Base-by-base conservation (phyloP, 306 rosid species). In the Pterocarpus macrocarpus region DNA sequence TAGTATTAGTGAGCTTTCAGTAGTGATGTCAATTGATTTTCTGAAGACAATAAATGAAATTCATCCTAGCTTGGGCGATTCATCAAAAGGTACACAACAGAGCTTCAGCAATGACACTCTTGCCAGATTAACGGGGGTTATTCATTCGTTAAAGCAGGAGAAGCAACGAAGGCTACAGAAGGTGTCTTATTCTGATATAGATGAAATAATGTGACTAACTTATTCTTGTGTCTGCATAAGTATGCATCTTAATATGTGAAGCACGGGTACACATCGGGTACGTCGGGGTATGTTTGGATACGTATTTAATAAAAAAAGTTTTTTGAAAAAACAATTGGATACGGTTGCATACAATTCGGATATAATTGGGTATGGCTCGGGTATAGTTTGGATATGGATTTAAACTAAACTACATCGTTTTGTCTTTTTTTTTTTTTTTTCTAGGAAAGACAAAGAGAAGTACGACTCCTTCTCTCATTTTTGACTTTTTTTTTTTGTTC, bases 51-150 rank as follows among this genome's bases (percentile, higher is more conserved):
- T 95, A 56, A 82, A 83, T 82, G 91, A 86, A 73, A 81, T 92
- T 56, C 97, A 95, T 84, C 93, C 92, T n/a, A 95, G 92, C 89
- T 79, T 95, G 87, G 80, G 79, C 9, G 87, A 86, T 86, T 81
- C 90, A 38, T 83, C 86, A 4, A 64, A 83, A 57, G 72, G 85
- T 69, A 82, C 79, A 16, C 81, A 32, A 17, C 88, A 84, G 86
- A 90, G 94, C 89, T 88, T 95, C 76, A 91, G 95, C 85, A 95
- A 95, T 10, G 94, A 90, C 58, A 91, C 97, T 64, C 94, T 92
- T 81, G 97, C 99, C 30, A 78, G 88, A 87, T 87, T 92, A 85
- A 88, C 92, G 1, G 93, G 88, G 67, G 83, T 82, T 61, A 88
- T 91, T 68, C 88, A 83, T 83, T 88, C 91, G 15, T 86, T 95